A percentile compares a stretch with the other conserved stretches of the same genome.
Evolutionary conservation across 768 basidiomycete genomes (phyloP).

Genomic region (Myochromella boudieri): DNA sequence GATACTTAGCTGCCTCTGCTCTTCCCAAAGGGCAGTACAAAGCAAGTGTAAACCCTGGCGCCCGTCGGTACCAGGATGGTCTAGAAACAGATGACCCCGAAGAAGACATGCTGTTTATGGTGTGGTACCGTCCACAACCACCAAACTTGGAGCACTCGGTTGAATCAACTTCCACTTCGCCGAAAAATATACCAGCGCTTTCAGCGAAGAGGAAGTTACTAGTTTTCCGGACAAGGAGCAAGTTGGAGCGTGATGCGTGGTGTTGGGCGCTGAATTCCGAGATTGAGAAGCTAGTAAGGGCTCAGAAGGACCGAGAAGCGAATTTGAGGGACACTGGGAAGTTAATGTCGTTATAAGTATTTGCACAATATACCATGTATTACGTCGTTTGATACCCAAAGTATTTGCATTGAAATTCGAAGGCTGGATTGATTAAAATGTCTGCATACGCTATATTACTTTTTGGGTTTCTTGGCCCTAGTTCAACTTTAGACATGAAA

Average conservation of each 20-base stretch:
- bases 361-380: slow-evolving; percentile 11
- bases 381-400: slow-evolving; percentile 1
- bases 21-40: slow-evolving; percentile 65
- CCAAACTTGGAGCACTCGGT: slow-evolving; percentile 22
- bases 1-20: slow-evolving; percentile 71
- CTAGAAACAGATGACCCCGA: slow-evolving; percentile 84
- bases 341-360: slow-evolving; percentile 36
- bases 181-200: slow-evolving; percentile 44
- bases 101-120: slow-evolving; percentile 84
- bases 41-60: slow-evolving; percentile 47
- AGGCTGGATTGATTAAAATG: neutral
- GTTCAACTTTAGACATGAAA: slow-evolving; percentile 7
- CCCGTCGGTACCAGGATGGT: slow-evolving; percentile 87
- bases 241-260: slow-evolving; percentile 91
- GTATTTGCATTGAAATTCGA: neutral
- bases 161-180: slow-evolving; percentile 21
- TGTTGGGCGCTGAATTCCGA: slow-evolving; percentile 91
- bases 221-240: slow-evolving; percentile 74
- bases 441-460: slow-evolving; percentile 34
- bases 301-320: slow-evolving; percentile 62
- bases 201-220: slow-evolving; percentile 59
- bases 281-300: slow-evolving; percentile 77
- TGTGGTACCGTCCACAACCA: slow-evolving; percentile 60
- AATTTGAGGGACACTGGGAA: slow-evolving; percentile 64
- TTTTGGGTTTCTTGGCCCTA: slow-evolving; percentile 86